Evolutionary conservation across 1,284 basidiomycete genomes (phyloP).

Genomic region (Stereum hirsutum): DNA sequence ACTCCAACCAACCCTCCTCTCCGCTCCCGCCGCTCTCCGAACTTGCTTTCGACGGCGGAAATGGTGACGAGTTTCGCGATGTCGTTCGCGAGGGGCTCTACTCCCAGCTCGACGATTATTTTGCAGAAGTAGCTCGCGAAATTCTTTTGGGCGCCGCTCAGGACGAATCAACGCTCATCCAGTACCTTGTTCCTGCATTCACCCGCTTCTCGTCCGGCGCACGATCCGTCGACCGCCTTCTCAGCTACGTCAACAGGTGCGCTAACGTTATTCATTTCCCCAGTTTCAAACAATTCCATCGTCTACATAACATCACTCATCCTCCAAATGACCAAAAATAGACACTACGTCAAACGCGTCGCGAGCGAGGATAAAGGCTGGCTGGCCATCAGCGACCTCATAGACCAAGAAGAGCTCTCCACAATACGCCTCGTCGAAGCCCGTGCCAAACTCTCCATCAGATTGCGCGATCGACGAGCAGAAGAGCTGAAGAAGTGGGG

Average conservation of each 20-base stretch:
- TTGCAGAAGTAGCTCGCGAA: slow-evolving; percentile 48
- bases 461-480: slow-evolving; percentile 44
- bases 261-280: neutral
- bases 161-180: slow-evolving; percentile 55
- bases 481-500: slow-evolving; percentile 67
- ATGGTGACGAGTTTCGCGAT: too few relatives aligned
- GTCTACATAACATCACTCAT: too few relatives aligned
- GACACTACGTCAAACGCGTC: slow-evolving; percentile 65
- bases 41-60: too few relatives aligned
- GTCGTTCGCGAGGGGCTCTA: slow-evolving; percentile 68
- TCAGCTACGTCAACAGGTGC: slow-evolving; percentile 64
- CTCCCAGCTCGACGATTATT: slow-evolving; percentile 59
- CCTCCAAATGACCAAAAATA: neutral
- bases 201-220: slow-evolving; percentile 58
- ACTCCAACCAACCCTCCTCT: slow-evolving; percentile 31
- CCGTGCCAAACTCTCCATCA: slow-evolving; percentile 46
- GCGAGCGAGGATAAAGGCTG: slow-evolving; percentile 71
- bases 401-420: slow-evolving; percentile 47
- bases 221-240: slow-evolving; percentile 54
- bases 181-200: slow-evolving; percentile 63
- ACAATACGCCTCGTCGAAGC: slow-evolving; percentile 40
- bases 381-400: slow-evolving; percentile 56
- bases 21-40: slow-evolving; percentile 15
- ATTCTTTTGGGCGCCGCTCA: slow-evolving; percentile 51
- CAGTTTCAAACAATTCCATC: too few relatives aligned